Evolutionary conservation across 2,329 filamentous ascomycete genomes (phyloP), one percentile per base, ranked within the genome.

Genomic region (Fusarium burgessii): DNA sequence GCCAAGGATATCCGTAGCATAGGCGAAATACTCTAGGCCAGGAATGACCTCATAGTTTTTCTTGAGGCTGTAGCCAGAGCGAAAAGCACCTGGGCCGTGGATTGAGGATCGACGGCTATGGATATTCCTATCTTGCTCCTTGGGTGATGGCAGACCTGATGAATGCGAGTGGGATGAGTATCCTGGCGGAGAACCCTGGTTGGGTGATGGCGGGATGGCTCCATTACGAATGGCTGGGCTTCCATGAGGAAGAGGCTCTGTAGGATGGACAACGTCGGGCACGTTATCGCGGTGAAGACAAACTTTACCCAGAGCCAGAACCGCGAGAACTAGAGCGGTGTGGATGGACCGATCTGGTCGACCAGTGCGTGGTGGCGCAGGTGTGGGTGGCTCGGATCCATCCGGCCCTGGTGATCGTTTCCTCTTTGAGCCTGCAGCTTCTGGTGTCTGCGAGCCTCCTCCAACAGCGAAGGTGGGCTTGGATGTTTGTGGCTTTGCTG

Each of bases 301-400:
- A 15, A 98, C 92, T 76, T 94, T 94, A 20, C 96, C 96, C 9
- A 99, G 83, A 1, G 95, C 95, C 58, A 98, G 85, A 2, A 97
- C 89, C 7, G 95, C 85, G 5, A 98, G 86, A 2, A 98, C 89
- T 41, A 98, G 86, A 1, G 94, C 94, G 72, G 93, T 97, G 57
- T 90, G 88, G 18, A 96, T 90, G 11, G 92, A 93, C 56, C 91
- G 85, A 71, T 87, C 87, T 5, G 89, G 89, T 60, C 84, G 84
- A 6, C 84, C 83, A 10, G 82, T 80, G 72, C 85, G 87, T 36
- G 68, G 68, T 35, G 66, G 68, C 20, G 69, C 66, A 66, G 81
- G 68, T 51, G 76, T 81, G 72, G 75, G 68, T 36, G 77, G 73
- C 36, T 81, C 78, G 9, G 75, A 72, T 60, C 79, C 72, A 41